Percentiles rank a stretch among this genome's conserved stretches.
These are phyloP conservation scores for Pleurotus giganteus DNA, from an alignment of 768 basidiomycete genomes.

Conservation along the genomic window DNA sequence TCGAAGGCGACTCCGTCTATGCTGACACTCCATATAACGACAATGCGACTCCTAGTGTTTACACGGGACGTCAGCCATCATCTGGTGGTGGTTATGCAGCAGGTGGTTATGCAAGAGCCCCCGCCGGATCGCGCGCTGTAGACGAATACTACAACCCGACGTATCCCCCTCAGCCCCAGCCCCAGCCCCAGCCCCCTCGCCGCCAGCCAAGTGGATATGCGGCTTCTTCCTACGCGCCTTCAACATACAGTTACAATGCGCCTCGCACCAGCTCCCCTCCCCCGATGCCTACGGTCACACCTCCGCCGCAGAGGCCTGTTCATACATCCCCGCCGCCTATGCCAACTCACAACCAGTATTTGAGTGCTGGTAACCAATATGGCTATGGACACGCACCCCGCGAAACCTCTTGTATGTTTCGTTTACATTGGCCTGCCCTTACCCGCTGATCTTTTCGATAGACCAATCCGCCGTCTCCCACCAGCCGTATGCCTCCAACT, in stretches of 20 bases:
- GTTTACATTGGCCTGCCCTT: neutral
- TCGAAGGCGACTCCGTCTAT: slow-evolving; percentile 56
- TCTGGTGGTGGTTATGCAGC: slow-evolving; percentile 27
- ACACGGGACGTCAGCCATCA: slow-evolving; percentile 21
- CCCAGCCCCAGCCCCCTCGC: slow-evolving; percentile 33
- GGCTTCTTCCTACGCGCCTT: slow-evolving; percentile 27
- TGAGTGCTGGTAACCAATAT: slow-evolving; percentile 30
- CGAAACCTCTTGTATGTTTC: slow-evolving; percentile 51
- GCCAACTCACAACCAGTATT: slow-evolving; percentile 29
- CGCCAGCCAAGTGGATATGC: slow-evolving; percentile 16
- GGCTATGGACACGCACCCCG: slow-evolving; percentile 55
- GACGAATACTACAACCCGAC: slow-evolving; percentile 66
- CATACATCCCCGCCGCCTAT: slow-evolving; percentile 18
- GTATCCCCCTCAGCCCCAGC: slow-evolving; percentile 41
- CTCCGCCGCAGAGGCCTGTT: slow-evolving; percentile 13
- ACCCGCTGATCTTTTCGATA: slow-evolving; percentile 22
- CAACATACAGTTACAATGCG: slow-evolving; percentile 13
- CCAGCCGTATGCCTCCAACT: slow-evolving; percentile 44
- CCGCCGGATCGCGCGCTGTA: slow-evolving; percentile 64
- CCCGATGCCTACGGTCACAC: slow-evolving; percentile 12
- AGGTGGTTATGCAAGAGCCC: slow-evolving; percentile 51
- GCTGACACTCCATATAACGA: slow-evolving; percentile 46
- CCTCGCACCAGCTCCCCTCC: slow-evolving; percentile 26
- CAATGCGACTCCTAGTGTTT: slow-evolving; percentile 25
- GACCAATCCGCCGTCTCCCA: slow-evolving; percentile 56